Conservation (phyloP, 768 basidiomycete genomes). For the Lactarius akahatsu region DNA sequence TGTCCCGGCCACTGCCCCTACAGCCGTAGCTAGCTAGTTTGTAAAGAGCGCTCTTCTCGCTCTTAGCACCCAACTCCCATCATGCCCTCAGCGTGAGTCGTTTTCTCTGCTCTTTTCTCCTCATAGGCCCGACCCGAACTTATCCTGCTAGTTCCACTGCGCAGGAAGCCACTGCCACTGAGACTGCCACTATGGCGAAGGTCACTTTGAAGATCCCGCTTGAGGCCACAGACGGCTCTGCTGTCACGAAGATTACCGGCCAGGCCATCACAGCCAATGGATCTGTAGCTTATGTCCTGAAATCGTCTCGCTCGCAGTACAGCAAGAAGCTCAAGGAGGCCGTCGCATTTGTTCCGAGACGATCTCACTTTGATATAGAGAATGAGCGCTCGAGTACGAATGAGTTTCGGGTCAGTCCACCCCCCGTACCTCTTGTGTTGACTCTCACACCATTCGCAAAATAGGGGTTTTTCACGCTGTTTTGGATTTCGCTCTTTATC, state of each 20-base stretch:
- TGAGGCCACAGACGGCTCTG: slow-evolving; percentile 5
- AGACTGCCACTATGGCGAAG: slow-evolving; percentile 9
- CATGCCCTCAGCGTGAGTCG: slow-evolving; percentile 15
- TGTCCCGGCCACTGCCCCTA: background rate
- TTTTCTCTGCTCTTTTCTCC: background rate
- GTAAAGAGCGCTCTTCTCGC: slow-evolving; percentile 6
- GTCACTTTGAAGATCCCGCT: slow-evolving; percentile 10
- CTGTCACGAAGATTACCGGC: slow-evolving; percentile 24
- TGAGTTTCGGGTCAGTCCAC: slow-evolving; percentile 69
- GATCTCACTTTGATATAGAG: slow-evolving; percentile 79
- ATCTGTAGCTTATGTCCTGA: slow-evolving; percentile 72
- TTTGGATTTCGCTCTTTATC: slow-evolving; percentile 89
- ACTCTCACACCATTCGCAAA: background rate
- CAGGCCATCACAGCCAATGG: slow-evolving; percentile 50
- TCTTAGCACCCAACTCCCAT: background rate
- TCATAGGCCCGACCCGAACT: background rate
- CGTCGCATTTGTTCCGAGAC: slow-evolving; percentile 83
- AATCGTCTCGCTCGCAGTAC: slow-evolving; percentile 68
- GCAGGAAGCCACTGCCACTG: background rate
- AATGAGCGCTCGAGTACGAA: slow-evolving; percentile 75
- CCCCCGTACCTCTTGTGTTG: background rate
- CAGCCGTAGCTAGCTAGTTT: background rate
- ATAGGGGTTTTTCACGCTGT: slow-evolving; percentile 92
- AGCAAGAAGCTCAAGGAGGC: slow-evolving; percentile 80
- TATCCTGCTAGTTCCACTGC: background rate